These are phyloP conservation scores for Phytophthora chlamydospora DNA, from an alignment of 352 stramenopile genomes.

Conservation along the genomic window DNA sequence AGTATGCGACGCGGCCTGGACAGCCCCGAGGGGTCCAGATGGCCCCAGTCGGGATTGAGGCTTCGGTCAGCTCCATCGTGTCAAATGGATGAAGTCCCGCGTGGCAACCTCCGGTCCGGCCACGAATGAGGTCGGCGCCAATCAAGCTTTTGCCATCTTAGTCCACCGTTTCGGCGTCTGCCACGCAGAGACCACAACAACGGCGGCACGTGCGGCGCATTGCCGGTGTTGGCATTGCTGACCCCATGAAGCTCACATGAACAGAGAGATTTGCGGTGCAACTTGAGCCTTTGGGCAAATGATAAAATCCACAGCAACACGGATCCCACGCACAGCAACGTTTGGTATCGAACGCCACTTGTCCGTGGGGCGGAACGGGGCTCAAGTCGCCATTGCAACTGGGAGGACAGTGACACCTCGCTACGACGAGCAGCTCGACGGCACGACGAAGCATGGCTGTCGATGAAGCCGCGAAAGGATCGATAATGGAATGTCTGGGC, in stretches of 20 bases:
- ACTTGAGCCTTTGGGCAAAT: conserved; percentile 11
- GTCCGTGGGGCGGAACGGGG: not conserved
- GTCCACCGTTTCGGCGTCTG: conserved; percentile 18
- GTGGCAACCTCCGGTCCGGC: too few species aligned
- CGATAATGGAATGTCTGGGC: too few species aligned
- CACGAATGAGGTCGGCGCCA: not conserved
- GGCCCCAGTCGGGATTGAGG: conserved; percentile 20
- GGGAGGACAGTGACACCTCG: conserved; percentile 3
- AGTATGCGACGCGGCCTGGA: conserved; percentile 14
- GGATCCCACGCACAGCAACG: conserved; percentile 3
- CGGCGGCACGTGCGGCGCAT: not conserved
- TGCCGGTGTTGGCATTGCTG: conserved; percentile 13
- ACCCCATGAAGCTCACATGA: conserved; percentile 6
- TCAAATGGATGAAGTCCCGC: too few species aligned
- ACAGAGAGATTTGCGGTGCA: conserved; percentile 7
- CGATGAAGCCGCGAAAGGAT: too few species aligned
- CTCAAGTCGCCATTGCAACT: conserved; percentile 11
- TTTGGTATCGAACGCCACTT: not conserved
- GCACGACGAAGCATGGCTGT: too few species aligned
- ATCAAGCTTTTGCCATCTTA: conserved; percentile 25
- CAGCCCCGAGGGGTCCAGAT: conserved; percentile 33
- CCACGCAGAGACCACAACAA: conserved; percentile 11
- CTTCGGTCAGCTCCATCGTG: too few species aligned
- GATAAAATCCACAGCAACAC: conserved; percentile 30
- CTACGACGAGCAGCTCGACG: not conserved